These are phyloP conservation scores for Pilobolus umbonatus DNA, from an alignment of 192 early-diverging fungal genomes.

Conservation along the genomic window DNA sequence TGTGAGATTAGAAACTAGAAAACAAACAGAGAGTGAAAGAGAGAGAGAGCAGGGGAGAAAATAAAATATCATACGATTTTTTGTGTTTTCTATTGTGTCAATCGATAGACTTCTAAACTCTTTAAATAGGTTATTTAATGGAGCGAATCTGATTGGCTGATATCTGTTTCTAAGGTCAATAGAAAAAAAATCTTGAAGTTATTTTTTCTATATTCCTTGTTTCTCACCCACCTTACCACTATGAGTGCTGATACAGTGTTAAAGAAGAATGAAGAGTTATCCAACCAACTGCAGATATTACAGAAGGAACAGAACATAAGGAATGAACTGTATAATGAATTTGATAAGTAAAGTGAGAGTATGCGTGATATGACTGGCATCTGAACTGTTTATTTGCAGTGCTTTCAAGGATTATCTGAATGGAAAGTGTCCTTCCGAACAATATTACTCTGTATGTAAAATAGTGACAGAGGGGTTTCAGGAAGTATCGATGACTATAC, in stretches of 20 bases:
- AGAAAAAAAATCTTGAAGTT: not conserved
- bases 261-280: slow-evolving; percentile 7
- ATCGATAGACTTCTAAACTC: no score
- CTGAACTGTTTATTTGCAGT: slow-evolving; percentile 7
- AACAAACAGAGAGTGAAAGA: not conserved
- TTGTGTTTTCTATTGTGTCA: not conserved
- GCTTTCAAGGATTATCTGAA: slow-evolving; percentile 32
- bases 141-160: no score
- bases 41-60: not conserved
- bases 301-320: slow-evolving; percentile 25
- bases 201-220: not conserved
- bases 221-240: not conserved
- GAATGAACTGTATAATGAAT: slow-evolving; percentile 27
- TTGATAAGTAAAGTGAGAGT: slow-evolving; percentile 22
- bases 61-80: slow-evolving; percentile 3
- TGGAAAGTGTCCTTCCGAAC: slow-evolving; percentile 23
- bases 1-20: not conserved
- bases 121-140: no score
- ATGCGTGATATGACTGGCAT: not conserved
- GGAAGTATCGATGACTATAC: slow-evolving; percentile 32
- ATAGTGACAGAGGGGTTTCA: slow-evolving; percentile 41
- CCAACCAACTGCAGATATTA: slow-evolving; percentile 15
- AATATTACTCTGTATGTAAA: slow-evolving; percentile 35
- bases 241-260: not conserved
- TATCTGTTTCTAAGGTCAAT: no score